These are phyloP conservation scores for Cladosporium colombiae DNA, from an alignment of 2,329 filamentous ascomycete species.

Conservation along the genomic window DNA sequence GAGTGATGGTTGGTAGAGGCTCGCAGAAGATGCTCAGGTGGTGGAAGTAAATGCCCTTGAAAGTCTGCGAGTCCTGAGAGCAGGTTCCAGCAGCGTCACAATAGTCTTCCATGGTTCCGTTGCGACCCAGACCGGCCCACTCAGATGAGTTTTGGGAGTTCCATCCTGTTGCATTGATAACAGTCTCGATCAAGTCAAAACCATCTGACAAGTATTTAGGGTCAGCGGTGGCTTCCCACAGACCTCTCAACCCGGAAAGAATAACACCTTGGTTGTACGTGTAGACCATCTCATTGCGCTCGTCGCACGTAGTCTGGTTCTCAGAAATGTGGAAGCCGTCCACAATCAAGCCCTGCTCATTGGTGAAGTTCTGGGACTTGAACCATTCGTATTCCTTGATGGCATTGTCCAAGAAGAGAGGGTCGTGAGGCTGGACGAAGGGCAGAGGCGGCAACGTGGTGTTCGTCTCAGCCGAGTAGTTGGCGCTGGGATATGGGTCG, in stretches of 20 bases:
- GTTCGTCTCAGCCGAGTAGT: slow-evolving; percentile 37
- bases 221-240: slow-evolving; percentile 78
- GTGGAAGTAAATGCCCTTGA: slow-evolving; percentile 96
- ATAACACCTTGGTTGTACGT: slow-evolving; percentile 96
- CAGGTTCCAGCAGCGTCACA: slow-evolving; percentile 78
- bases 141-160: slow-evolving; percentile 20
- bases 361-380: slow-evolving; percentile 75
- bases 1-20: slow-evolving; percentile 53
- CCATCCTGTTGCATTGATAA: slow-evolving; percentile 81
- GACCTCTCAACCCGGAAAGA: slow-evolving; percentile 75
- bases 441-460: slow-evolving; percentile 49
- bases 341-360: slow-evolving; percentile 70
- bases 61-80: slow-evolving; percentile 82
- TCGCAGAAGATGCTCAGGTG: slow-evolving; percentile 81
- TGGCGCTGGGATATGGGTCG: slow-evolving; percentile 36
- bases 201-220: slow-evolving; percentile 74
- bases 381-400: slow-evolving; percentile 82
- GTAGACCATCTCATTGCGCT: slow-evolving; percentile 84
- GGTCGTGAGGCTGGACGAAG: slow-evolving; percentile 30
- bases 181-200: slow-evolving; percentile 70
- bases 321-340: slow-evolving; percentile 86
- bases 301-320: slow-evolving; percentile 61
- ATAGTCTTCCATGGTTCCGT: slow-evolving; percentile 78
- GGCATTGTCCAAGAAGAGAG: slow-evolving; percentile 69
- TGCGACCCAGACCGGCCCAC: slow-evolving; percentile 77